Conservation (phyloP, 345 rosid species). For the Carallia pectinifolia region DNA sequence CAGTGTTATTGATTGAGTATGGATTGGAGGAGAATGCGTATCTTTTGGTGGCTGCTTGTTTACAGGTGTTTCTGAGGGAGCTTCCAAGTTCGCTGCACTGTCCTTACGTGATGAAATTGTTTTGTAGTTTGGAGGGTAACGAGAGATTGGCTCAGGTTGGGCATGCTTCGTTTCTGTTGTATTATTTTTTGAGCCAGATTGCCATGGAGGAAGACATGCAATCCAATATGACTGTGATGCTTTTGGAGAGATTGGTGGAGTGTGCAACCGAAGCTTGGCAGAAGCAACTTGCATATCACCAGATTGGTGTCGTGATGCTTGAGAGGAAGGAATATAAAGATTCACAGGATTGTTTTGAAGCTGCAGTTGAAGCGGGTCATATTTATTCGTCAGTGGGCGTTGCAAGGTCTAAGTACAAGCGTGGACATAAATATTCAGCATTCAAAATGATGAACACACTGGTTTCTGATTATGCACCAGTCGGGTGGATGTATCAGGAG, state of each 20-base stretch:
- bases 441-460: neutral
- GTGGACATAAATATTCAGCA: neutral
- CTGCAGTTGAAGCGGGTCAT: constrained; percentile 1
- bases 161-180: constrained; percentile 2
- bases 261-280: constrained; percentile 3
- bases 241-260: neutral
- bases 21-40: neutral
- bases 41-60: constrained; percentile 3
- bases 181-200: constrained; percentile 1
- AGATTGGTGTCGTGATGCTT: constrained; percentile 1
- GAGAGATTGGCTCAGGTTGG: constrained; percentile 5
- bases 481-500: neutral
- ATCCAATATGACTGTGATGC: neutral
- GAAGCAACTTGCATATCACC: constrained; percentile 3
- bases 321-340: constrained; percentile 2
- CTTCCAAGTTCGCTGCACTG: neutral
- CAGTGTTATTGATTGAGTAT: constrained; percentile 1
- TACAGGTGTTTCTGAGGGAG: constrained; percentile 1
- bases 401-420: neutral
- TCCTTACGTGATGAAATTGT: neutral
- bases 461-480: neutral
- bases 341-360: neutral
- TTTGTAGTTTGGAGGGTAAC: neutral
- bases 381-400: neutral
- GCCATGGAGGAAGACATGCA: constrained; percentile 4